phyloP scores from a whole-genome alignment of 129 eudicot species.

The Logfia minima region DNA sequence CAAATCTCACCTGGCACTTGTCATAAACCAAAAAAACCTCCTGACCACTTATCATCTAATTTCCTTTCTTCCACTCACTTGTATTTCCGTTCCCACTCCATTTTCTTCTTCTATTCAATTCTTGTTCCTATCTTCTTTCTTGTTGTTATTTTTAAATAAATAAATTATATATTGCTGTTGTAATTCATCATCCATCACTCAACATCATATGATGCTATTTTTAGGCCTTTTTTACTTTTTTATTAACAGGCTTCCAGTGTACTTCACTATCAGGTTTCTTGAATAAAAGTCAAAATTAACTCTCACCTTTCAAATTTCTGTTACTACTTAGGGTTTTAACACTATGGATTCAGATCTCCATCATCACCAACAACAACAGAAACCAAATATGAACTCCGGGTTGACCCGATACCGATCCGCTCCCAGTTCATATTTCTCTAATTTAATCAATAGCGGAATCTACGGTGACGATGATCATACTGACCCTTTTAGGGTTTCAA shows the following conservation, averaged over 20 bases:
- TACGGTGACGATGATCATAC: slow-evolving; percentile 51
- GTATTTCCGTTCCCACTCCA: no score
- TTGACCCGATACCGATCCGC: slow-evolving; percentile 76
- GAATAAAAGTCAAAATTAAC: neutral
- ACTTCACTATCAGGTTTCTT: slow-evolving; percentile 25
- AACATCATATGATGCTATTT: slow-evolving; percentile 29
- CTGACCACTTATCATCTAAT: neutral
- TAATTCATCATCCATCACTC: slow-evolving; percentile 11
- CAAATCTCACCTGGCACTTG: slow-evolving; percentile 24
- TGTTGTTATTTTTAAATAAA: no score
- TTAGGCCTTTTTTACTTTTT: slow-evolving; percentile 6
- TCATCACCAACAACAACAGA: slow-evolving; percentile 33
- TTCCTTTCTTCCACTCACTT: no score
- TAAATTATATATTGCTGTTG: no score
- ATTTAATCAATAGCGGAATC: slow-evolving; percentile 32
- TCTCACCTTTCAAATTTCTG: neutral
- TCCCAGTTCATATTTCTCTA: slow-evolving; percentile 68
- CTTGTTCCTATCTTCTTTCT: no score
- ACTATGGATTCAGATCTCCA: slow-evolving; percentile 47
- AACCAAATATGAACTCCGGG: slow-evolving; percentile 45
- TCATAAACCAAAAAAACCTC: neutral
- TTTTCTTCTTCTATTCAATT: no score
- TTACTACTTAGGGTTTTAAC: slow-evolving; percentile 12
- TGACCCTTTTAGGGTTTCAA: slow-evolving; percentile 45
- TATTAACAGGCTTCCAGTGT: slow-evolving; percentile 24